Evolutionary conservation across 2,329 filamentous ascomycete genomes (phyloP).

Genomic region (Aciculosporium take): DNA sequence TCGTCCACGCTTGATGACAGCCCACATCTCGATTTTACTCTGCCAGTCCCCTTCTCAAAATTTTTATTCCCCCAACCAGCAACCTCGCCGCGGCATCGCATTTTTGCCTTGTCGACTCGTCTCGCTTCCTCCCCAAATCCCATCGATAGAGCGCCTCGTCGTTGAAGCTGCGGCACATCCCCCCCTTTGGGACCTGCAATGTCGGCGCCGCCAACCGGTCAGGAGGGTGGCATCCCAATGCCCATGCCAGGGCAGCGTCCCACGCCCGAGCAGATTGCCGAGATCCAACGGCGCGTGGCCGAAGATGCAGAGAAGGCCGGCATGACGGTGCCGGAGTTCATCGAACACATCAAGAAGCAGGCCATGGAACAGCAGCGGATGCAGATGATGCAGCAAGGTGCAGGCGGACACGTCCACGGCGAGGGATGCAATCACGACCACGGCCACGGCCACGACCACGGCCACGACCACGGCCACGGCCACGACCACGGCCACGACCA

Average conservation of each 20-base stretch:
- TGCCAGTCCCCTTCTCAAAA: not conserved
- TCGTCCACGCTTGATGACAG: conserved; percentile 5
- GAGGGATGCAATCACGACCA: conserved; percentile 15
- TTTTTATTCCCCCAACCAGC: not conserved
- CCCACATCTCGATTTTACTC: conserved; percentile 5
- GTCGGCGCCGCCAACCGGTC: conserved; percentile 14
- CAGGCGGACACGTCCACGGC: conserved; percentile 10
- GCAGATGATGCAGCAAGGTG: conserved; percentile 24
- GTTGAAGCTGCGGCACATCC: not conserved
- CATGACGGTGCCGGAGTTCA: conserved; percentile 73
- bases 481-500: conserved; percentile 16
- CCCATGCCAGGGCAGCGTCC: conserved; percentile 33
- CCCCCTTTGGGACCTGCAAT: conserved; percentile 9
- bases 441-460: conserved; percentile 13
- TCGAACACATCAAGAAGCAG: conserved; percentile 52
- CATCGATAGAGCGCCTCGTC: conserved; percentile 1
- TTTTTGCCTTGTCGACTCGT: not conserved
- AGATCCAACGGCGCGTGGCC: conserved; percentile 71
- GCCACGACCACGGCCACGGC: conserved; percentile 12
- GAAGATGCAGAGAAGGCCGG: conserved; percentile 73
- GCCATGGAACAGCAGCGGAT: conserved; percentile 34
- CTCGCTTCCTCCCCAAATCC: not conserved
- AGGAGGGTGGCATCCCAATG: conserved; percentile 14
- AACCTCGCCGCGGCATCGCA: not conserved
- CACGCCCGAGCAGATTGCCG: conserved; percentile 69